Evolutionary conservation across 2,329 filamentous ascomycete genomes (phyloP).

Genomic region (Pseudogymnoascus sp.): DNA sequence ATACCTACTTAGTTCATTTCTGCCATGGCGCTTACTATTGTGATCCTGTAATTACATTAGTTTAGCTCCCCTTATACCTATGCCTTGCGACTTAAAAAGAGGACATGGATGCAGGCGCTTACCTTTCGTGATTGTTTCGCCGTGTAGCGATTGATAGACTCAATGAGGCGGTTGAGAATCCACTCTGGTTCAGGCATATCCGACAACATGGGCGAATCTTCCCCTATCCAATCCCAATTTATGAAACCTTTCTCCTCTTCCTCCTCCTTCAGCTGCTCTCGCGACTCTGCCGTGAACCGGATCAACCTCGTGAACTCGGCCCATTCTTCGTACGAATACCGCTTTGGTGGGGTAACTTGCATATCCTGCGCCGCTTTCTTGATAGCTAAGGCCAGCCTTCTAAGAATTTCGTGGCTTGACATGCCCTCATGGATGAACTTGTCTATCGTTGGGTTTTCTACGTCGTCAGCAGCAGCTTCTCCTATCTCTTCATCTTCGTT

Average conservation of each 20-base stretch:
- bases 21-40: neutral
- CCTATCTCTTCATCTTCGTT: slow-evolving; percentile 25
- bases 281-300: slow-evolving; percentile 38
- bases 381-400: slow-evolving; percentile 48
- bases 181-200: slow-evolving; percentile 56
- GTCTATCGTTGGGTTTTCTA: slow-evolving; percentile 9
- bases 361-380: slow-evolving; percentile 46
- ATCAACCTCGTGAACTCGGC: slow-evolving; percentile 56
- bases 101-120: neutral
- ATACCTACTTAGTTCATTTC: neutral
- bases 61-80: neutral
- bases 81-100: neutral
- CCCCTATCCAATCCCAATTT: slow-evolving; percentile 66
- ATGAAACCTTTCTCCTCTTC: slow-evolving; percentile 51
- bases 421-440: slow-evolving; percentile 6
- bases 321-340: slow-evolving; percentile 62
- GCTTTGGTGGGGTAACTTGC: slow-evolving; percentile 35
- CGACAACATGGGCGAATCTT: slow-evolving; percentile 58
- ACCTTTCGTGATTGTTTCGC: slow-evolving; percentile 22
- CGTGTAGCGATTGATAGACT: slow-evolving; percentile 44
- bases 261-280: slow-evolving; percentile 29
- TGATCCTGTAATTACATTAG: neutral
- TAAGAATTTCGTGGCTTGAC: slow-evolving; percentile 36
- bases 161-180: slow-evolving; percentile 56
- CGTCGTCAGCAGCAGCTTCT: slow-evolving; percentile 9